A percentile compares a stretch with the other conserved stretches of the same genome.
phyloP scores from a whole-genome alignment of 2,329 filamentous ascomycete species.

The Aspergillus novofumigatus region DNA sequence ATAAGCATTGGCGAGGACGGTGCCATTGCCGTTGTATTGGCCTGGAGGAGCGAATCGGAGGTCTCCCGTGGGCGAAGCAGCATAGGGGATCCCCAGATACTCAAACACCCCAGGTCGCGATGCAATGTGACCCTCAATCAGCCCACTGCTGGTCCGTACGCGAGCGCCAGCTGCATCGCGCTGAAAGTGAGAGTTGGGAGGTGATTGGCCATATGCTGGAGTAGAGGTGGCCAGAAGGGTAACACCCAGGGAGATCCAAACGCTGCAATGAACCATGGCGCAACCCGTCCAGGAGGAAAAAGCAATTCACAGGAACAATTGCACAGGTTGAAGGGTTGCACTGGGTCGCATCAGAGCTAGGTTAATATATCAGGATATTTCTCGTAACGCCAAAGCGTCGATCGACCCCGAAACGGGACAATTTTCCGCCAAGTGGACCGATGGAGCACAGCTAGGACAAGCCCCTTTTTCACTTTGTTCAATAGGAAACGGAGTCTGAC shows the following conservation, averaged over 20 bases:
- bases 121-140: conserved; percentile 19
- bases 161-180: not conserved
- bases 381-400: not conserved
- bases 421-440: not conserved
- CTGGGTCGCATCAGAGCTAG: not conserved
- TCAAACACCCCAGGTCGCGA: conserved; percentile 16
- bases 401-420: not conserved
- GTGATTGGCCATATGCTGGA: not conserved
- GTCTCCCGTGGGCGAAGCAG: conserved; percentile 21
- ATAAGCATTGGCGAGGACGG: conserved; percentile 10
- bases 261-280: not conserved
- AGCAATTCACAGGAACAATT: too few relatives aligned
- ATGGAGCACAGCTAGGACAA: too few relatives aligned
- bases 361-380: not conserved
- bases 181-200: not conserved
- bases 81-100: conserved; percentile 28
- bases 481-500: too few relatives aligned
- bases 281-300: too few relatives aligned
- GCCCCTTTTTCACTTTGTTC: too few relatives aligned
- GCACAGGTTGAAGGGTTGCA: too few relatives aligned
- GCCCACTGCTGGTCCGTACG: conserved; percentile 21
- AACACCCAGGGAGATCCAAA: not conserved
- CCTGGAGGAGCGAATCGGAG: conserved; percentile 25
- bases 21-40: conserved; percentile 9
- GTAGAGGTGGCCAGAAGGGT: not conserved